These are phyloP conservation scores for Anisodus tanguticus DNA, from an alignment of 257 asterid genomes.

Conservation along the genomic window DNA sequence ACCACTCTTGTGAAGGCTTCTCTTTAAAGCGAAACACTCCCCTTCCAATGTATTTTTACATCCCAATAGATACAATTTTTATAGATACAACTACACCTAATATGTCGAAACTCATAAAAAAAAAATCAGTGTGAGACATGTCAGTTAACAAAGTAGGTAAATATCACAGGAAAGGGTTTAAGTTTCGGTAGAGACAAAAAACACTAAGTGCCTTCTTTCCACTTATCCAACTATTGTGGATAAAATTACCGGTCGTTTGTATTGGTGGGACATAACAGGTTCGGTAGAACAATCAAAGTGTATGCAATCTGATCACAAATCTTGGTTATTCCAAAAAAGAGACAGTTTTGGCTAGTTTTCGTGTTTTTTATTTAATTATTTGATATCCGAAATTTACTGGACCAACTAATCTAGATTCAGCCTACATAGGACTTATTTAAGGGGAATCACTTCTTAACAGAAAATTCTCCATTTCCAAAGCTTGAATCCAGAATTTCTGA, in stretches of 20 bases:
- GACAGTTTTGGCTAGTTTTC: background rate
- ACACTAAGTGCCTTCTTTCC: background rate
- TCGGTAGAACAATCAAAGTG: background rate
- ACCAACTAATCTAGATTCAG: no score
- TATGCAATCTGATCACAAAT: background rate
- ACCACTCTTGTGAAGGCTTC: no score
- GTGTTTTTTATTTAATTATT: background rate
- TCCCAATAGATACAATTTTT: background rate
- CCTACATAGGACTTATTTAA: no score
- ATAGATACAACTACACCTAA: background rate
- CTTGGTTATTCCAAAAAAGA: background rate
- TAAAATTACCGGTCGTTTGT: background rate
- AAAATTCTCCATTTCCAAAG: no score
- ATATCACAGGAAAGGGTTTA: background rate
- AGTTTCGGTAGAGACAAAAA: background rate
- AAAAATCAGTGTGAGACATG: background rate
- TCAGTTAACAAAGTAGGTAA: background rate
- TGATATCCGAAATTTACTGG: background rate
- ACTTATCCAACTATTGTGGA: background rate
- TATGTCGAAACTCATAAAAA: background rate
- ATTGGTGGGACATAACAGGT: background rate
- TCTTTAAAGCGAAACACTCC: no score
- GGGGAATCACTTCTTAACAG: no score
- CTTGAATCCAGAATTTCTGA: no score
- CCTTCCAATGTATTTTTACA: no score